Base-by-base conservation (phyloP, 163 green algal genomes). In the Chlamydomonas reinhardtii region DNA sequence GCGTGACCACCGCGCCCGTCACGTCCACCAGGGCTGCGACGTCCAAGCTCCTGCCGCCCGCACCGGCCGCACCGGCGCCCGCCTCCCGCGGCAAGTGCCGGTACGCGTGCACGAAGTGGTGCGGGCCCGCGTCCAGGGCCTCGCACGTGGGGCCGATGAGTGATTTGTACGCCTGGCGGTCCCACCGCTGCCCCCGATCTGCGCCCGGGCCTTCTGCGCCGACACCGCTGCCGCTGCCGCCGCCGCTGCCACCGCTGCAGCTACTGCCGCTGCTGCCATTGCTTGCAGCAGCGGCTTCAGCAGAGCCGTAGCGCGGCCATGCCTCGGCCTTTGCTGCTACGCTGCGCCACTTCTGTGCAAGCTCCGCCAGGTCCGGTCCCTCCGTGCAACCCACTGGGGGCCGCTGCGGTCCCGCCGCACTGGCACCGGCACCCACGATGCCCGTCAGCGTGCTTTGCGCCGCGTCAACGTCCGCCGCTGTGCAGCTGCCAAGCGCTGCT, bases 101-200 rank as follows among this genome's bases (percentile, higher is more conserved):
- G 74, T 16, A 17, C 16, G 25, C 8, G 29, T 14, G 65, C 43
- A 12, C 29, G 2, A 31, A 37, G 54, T 8, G 37, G 15, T 16
- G 74, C 43, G 39, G 73, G 31, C 27, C 43, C 19, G 54, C 6
- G 70, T 86, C 81, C 29, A 86, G 70, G 32, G 76, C 34, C 37
- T 11, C n/a, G n/a, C 56, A 74, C 54, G 81, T 86, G 25, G n/a
- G 35, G n/a, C 80, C 81, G 1, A 79, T 20, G 31, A 86, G 71
- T 9, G 32, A 17, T n/a, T 64, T 0, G 22, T 31, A 61, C 9
- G 20, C 9, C 20, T 16, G 3, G 2, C 19, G 20, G 31, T 52
- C 4, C 19, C 32, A 20, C 15, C 69, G 17, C 19, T 1, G 31
- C 34, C 34, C 15, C 19, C 69, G 2, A 4, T 3, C 4, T 1